Conservation (phyloP, 805 yeast species). For the Kluyveromyces dobzhanskii region DNA sequence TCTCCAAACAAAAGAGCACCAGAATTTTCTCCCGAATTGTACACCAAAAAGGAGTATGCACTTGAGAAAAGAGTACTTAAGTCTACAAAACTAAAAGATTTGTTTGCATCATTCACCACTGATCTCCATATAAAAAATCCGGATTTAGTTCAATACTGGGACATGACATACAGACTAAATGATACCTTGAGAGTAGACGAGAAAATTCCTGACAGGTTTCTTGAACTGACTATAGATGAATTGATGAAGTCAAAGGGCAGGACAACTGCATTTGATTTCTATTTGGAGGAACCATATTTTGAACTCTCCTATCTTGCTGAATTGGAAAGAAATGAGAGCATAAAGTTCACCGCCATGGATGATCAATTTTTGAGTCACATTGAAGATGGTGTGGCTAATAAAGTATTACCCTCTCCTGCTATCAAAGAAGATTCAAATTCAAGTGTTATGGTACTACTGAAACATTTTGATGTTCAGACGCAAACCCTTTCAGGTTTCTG, state of each 20-base stretch:
- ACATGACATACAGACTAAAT: constrained; percentile 59
- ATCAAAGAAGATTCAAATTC: not conserved
- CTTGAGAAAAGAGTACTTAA: constrained; percentile 44
- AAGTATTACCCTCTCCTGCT: not conserved
- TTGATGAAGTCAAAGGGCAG: constrained; percentile 41
- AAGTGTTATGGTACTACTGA: constrained; percentile 39
- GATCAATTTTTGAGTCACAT: constrained; percentile 1
- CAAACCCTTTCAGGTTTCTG: constrained; percentile 60
- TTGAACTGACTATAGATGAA: constrained; percentile 40
- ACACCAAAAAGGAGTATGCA: constrained; percentile 40
- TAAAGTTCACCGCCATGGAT: constrained; percentile 2
- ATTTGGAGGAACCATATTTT: constrained; percentile 50
- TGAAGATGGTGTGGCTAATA: constrained; percentile 2
- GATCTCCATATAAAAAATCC: constrained; percentile 32
- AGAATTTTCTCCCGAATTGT: constrained; percentile 43
- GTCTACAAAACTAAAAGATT: constrained; percentile 42
- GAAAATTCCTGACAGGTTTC: constrained; percentile 26
- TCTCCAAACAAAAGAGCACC: constrained; percentile 50
- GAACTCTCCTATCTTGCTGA: constrained; percentile 12
- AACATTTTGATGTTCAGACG: constrained; percentile 51
- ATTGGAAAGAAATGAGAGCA: not conserved
- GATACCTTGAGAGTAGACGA: constrained; percentile 58
- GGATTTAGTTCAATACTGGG: constrained; percentile 48
- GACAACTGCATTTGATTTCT: constrained; percentile 46
- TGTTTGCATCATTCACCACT: constrained; percentile 43